phyloP scores from a whole-genome alignment of 495 filamentous ascomycete genomes.

The Neurospora cerealis region DNA sequence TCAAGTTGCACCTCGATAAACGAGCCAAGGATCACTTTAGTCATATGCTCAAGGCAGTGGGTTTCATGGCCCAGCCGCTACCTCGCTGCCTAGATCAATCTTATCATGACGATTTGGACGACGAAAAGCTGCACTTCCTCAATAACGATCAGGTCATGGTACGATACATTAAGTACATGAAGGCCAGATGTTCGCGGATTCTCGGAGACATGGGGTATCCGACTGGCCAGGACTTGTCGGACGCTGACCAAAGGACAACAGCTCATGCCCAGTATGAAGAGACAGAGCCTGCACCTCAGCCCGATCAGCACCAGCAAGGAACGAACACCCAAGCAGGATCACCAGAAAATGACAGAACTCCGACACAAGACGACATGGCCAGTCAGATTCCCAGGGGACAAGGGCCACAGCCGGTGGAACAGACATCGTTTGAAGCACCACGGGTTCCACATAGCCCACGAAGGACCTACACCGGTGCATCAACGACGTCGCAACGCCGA shows the following conservation, averaged over 20 bases:
- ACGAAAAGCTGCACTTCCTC: neutral
- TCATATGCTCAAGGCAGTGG: neutral
- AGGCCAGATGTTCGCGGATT: neutral
- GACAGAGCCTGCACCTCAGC: neutral
- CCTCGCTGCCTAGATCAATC: constrained; percentile 5
- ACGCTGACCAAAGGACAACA: neutral
- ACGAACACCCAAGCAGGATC: neutral
- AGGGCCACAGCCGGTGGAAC: neutral
- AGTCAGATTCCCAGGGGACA: neutral
- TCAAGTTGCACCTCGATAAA: neutral
- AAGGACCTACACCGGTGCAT: neutral
- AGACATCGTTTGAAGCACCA: neutral
- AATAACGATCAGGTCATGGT: constrained; percentile 3
- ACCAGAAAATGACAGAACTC: neutral
- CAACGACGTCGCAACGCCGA: neutral
- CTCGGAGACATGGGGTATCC: neutral
- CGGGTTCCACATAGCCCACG: neutral
- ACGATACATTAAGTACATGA: neutral
- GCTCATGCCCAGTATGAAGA: neutral
- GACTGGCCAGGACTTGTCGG: neutral
- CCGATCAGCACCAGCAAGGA: neutral
- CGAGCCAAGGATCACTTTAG: neutral
- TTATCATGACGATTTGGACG: constrained; percentile 2
- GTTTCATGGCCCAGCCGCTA: constrained; percentile 2
- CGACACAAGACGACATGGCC: neutral